A percentile compares a stretch with the other conserved stretches of the same genome.
Evolutionary conservation across 148 eudicot genomes (phyloP).

Genomic region (Dianthus caryophyllus): DNA sequence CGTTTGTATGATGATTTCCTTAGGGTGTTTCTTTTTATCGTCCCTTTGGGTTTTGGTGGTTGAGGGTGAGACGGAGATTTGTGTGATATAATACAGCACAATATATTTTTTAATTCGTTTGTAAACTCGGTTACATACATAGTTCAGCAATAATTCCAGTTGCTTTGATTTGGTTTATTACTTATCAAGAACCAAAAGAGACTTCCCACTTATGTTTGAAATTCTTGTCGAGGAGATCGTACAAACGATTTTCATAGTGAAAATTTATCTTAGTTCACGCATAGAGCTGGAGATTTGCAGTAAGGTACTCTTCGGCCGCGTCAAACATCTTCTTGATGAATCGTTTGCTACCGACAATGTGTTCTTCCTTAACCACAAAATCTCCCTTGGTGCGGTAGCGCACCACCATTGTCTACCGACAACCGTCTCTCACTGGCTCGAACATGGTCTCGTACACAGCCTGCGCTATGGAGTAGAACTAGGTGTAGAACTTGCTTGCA

Average conservation of each 20-base stretch:
- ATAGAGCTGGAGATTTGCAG: conserved; percentile 29
- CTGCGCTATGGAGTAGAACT: conserved; percentile 25
- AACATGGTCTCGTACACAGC: conserved; percentile 26
- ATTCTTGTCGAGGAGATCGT: no score
- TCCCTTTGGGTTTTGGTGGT: conserved; percentile 24
- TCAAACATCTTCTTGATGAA: conserved; percentile 20
- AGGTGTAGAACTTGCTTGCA: conserved; percentile 15
- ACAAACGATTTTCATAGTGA: no score
- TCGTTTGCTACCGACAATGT: conserved; percentile 6
- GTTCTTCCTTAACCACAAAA: conserved; percentile 17
- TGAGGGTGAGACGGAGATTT: conserved; percentile 35
- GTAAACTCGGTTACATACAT: conserved; percentile 25
- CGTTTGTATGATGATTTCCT: conserved; percentile 8
- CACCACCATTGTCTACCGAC: conserved; percentile 19
- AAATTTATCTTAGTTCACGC: conserved; percentile 22
- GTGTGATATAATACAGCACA: conserved; percentile 24
- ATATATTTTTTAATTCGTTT: conserved; percentile 21
- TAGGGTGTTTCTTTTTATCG: conserved; percentile 20
- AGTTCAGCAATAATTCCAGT: conserved; percentile 65
- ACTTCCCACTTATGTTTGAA: conserved; percentile 21
- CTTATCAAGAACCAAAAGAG: conserved; percentile 15
- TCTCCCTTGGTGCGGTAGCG: conserved; percentile 23
- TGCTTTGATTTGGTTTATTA: conserved; percentile 47
- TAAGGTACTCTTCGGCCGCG: conserved; percentile 25
- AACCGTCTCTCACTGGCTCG: conserved; percentile 8